Percentiles rank a stretch among this genome's conserved stretches.
These are phyloP conservation scores for Fusarium irregulare DNA, from an alignment of 2,329 filamentous ascomycete genomes.

Conservation along the genomic window DNA sequence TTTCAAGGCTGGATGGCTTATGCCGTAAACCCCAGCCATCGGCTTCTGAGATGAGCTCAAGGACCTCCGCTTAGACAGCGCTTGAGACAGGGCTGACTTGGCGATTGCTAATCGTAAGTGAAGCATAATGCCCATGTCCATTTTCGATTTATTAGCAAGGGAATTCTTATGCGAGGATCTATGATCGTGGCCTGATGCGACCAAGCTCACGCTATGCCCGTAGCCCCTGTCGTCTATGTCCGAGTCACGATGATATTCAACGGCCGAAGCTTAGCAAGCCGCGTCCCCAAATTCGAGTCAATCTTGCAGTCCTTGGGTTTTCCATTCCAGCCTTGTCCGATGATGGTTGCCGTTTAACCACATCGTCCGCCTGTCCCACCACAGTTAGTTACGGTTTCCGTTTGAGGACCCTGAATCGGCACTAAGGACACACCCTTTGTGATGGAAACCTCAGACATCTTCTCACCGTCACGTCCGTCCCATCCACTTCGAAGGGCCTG, in stretches of 20 bases:
- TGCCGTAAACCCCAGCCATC: constrained; percentile 7
- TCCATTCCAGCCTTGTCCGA: constrained; percentile 13
- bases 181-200: background rate
- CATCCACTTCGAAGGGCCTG: constrained; percentile 44
- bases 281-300: constrained; percentile 6
- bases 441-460: constrained; percentile 18
- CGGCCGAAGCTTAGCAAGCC: constrained; percentile 20
- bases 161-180: constrained; percentile 18
- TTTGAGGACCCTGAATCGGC: constrained; percentile 6
- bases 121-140: background rate
- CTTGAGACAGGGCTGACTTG: background rate
- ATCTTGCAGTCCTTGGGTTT: background rate
- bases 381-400: constrained; percentile 37
- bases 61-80: background rate
- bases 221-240: constrained; percentile 1
- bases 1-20: constrained; percentile 30
- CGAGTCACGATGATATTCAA: constrained; percentile 5
- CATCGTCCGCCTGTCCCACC: background rate
- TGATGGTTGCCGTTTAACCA: constrained; percentile 27
- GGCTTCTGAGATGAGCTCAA: constrained; percentile 4
- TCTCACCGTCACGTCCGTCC: constrained; percentile 32
- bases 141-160: constrained; percentile 1
- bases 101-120: background rate
- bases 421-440: constrained; percentile 32
- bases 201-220: background rate